Percentiles rank a stretch among this genome's conserved stretches.
Conservation (phyloP, 2,329 filamentous ascomycete species). For the Verticillium klebahnii region DNA sequence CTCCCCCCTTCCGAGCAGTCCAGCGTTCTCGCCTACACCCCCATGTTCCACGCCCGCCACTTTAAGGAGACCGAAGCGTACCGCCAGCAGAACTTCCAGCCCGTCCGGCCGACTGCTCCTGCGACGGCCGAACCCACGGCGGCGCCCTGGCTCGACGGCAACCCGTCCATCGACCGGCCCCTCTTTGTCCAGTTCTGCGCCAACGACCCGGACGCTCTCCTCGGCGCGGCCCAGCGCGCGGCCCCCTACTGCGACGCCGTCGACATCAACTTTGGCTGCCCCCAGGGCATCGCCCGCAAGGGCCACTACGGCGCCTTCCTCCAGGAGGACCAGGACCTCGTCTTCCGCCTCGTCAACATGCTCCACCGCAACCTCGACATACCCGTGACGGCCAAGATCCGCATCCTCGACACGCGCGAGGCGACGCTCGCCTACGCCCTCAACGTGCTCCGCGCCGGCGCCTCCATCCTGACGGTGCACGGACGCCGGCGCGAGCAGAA, state of each 20-base stretch:
- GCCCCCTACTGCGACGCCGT: slow-evolving; percentile 91
- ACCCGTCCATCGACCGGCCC: slow-evolving; percentile 77
- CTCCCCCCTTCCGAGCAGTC: slow-evolving; percentile 61
- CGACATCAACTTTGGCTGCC: slow-evolving; percentile 92
- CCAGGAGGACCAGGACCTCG: slow-evolving; percentile 84
- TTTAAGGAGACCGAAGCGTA: slow-evolving; percentile 75
- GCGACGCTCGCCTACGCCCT: slow-evolving; percentile 84
- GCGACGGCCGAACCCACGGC: slow-evolving; percentile 9
- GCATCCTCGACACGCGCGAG: slow-evolving; percentile 81
- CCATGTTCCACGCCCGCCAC: slow-evolving; percentile 92
- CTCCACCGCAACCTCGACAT: slow-evolving; percentile 73
- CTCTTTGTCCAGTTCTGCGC: slow-evolving; percentile 97
- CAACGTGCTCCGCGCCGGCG: slow-evolving; percentile 81
- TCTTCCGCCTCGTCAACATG: slow-evolving; percentile 78
- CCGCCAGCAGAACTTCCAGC: slow-evolving; percentile 76
- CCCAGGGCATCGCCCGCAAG: slow-evolving; percentile 87
- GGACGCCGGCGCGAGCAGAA: slow-evolving; percentile 88
- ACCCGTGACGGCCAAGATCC: slow-evolving; percentile 92
- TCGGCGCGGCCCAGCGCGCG: slow-evolving; percentile 72
- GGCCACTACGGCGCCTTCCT: slow-evolving; percentile 92
- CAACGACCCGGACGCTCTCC: slow-evolving; percentile 75
- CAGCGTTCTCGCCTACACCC: slow-evolving; percentile 79
- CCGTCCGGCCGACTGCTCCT: slow-evolving; percentile 34
- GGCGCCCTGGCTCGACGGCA: slow-evolving; percentile 72
- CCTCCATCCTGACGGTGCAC: slow-evolving; percentile 91